phyloP scores from a whole-genome alignment of 2,329 filamentous ascomycete species.

The Allantophomopsis cytisporea region DNA sequence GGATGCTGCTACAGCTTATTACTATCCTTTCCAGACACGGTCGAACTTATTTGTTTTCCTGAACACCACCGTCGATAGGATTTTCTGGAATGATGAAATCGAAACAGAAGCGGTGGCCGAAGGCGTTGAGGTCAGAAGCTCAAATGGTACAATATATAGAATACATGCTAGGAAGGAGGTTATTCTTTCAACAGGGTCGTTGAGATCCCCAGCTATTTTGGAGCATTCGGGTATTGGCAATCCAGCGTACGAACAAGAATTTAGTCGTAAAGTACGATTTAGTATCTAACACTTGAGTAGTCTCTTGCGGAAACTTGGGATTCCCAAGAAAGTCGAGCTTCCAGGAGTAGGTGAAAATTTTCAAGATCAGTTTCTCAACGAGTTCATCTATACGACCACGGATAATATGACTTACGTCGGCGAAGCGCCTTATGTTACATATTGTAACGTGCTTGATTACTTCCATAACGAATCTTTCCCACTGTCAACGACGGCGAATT shows the following conservation, averaged over 20 bases:
- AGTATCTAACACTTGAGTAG: too few relatives aligned
- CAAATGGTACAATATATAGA: constrained; percentile 12
- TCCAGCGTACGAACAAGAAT: neutral
- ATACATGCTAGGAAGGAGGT: constrained; percentile 13
- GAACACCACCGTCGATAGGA: constrained; percentile 5
- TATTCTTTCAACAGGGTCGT: constrained; percentile 14
- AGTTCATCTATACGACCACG: constrained; percentile 10
- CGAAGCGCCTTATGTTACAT: constrained; percentile 3
- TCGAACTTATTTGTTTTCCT: constrained; percentile 20
- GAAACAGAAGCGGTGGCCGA: neutral
- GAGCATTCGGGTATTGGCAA: constrained; percentile 20
- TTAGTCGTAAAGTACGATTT: too few relatives aligned
- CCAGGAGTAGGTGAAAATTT: constrained; percentile 1
- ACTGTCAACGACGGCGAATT: neutral
- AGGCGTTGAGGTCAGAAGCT: constrained; percentile 7
- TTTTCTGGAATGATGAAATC: constrained; percentile 3
- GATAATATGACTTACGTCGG: constrained; percentile 2
- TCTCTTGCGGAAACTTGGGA: constrained; percentile 5
- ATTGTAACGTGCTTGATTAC: constrained; percentile 7
- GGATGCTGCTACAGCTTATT: constrained; percentile 28
- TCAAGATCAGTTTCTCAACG: constrained; percentile 1
- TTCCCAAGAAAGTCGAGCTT: constrained; percentile 4
- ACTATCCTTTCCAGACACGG: constrained; percentile 22
- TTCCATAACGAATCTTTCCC: constrained; percentile 6
- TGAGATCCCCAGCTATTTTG: constrained; percentile 15